Evolutionary conservation across 1,139 yeast genomes (phyloP), one percentile per base, ranked within the genome.

Genomic region (Zygoascus meyerae): DNA sequence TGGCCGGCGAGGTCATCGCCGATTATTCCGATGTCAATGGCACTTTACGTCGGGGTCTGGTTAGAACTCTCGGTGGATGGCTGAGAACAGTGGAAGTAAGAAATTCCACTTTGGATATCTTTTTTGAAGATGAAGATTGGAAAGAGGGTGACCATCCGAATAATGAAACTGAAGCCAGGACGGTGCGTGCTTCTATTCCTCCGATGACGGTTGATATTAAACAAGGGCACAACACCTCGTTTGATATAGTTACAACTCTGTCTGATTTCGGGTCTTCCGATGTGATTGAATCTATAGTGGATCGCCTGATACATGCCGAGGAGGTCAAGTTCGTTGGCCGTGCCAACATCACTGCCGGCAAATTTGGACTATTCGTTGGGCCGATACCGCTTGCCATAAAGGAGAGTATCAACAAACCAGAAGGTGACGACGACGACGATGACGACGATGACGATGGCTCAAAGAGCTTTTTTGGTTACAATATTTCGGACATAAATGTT

Each of bases 261-360:
- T 54, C 52, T 16, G 58, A 56, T 16, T 58, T 60, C 49, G 63
- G 61, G 7, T 51, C 52, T 39, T 50, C 59, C 2, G 40, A 48
- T 15, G 44, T 57, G 26, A 49, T 60, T 36, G 55, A 53, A 7
- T 34, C 54, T 5, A 52, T 59, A 8, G 56, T 55, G 2, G 42
- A 54, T 18, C 48, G 49, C 18, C 42, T 60, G 17, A 40, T 59
- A 26, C 33, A 46, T 15, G 48, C 49, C n/a, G 47, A 55, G 8
- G 55, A 51, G 28, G 46, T 60, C 17, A 50, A 47, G 9, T 58
- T 58, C 41, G 36, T 46, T 15, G 55, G 52, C 10, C 34, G 40
- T 8, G 48, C 60, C 3, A 39, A 44, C n/a, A 42, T 58, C 4
- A 44, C 48, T 1, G 34, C 53, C 6, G 42, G 48, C 10, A 60